A percentile compares a stretch with the other conserved stretches of the same genome.
phyloP scores from a whole-genome alignment of 352 stramenopile species.

The Globisporangium polare region DNA sequence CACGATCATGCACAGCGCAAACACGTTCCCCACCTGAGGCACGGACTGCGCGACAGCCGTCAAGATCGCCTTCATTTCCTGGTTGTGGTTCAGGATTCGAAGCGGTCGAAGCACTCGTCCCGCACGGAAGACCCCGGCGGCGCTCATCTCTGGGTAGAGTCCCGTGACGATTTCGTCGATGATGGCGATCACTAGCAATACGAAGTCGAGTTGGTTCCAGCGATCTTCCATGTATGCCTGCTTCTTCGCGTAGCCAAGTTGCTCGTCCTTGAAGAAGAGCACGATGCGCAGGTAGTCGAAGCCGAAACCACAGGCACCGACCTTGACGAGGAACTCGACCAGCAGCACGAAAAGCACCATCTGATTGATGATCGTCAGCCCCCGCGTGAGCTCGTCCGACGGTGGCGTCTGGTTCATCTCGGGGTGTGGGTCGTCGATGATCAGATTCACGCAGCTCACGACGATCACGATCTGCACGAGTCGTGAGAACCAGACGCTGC shows the following conservation, averaged over 20 bases:
- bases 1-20: conserved; percentile 66
- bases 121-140: conserved; percentile 60
- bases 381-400: conserved; percentile 26
- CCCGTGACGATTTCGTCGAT: conserved; percentile 53
- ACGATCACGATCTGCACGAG: conserved; percentile 70
- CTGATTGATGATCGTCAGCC: conserved; percentile 35
- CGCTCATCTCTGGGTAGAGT: conserved; percentile 33
- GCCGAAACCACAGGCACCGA: conserved; percentile 49
- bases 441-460: conserved; percentile 60
- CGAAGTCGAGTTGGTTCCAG: conserved; percentile 76
- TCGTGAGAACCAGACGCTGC: conserved; percentile 43
- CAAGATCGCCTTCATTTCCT: conserved; percentile 76
- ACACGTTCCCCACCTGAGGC: conserved; percentile 68
- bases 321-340: conserved; percentile 61
- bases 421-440: conserved; percentile 70
- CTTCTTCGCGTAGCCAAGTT: conserved; percentile 53
- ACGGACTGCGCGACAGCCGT: conserved; percentile 64
- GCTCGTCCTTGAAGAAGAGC: conserved; percentile 60
- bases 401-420: conserved; percentile 47
- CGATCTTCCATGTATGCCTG: conserved; percentile 74
- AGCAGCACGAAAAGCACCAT: conserved; percentile 49
- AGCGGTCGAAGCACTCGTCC: conserved; percentile 61
- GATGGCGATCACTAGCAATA: conserved; percentile 49
- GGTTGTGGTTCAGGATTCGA: conserved; percentile 71
- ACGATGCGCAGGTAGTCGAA: conserved; percentile 55